Evolutionary conservation across 768 basidiomycete species (phyloP).

Genomic region (Kwoniella pini): DNA sequence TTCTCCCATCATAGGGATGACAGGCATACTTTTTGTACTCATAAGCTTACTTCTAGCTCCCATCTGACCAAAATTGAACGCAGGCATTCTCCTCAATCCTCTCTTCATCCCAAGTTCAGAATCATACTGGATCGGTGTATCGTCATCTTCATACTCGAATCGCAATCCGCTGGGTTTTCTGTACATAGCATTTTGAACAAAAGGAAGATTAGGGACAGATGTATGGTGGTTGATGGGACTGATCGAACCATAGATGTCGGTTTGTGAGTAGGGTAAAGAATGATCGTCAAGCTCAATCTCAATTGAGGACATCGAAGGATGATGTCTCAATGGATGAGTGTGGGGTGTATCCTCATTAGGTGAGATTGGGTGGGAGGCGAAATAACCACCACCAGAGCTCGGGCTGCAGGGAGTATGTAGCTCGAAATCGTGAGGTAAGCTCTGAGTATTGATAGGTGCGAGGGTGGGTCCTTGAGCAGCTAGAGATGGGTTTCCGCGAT

Average conservation of each 20-base stretch:
- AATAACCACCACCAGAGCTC: not conserved
- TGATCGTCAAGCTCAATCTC: conserved; percentile 14
- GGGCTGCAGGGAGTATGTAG: conserved; percentile 8
- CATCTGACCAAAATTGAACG: conserved; percentile 16
- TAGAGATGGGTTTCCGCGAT: not conserved
- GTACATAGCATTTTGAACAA: too few relatives aligned
- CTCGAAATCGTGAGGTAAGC: conserved; percentile 9
- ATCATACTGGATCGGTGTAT: not conserved
- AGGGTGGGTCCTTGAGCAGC: not conserved
- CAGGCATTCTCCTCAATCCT: conserved; percentile 15
- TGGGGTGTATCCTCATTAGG: not conserved
- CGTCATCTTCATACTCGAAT: not conserved
- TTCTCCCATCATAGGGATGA: conserved; percentile 16
- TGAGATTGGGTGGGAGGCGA: not conserved
- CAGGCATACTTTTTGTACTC: conserved; percentile 16
- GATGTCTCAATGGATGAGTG: not conserved
- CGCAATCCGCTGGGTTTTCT: too few relatives aligned
- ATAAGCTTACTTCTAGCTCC: conserved; percentile 5
- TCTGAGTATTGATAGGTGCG: conserved; percentile 7
- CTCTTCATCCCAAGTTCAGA: not conserved
- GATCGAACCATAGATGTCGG: not conserved
- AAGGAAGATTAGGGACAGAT: conserved; percentile 6
- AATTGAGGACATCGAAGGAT: conserved; percentile 1
- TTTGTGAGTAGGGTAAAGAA: not conserved
- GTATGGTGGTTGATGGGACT: conserved; percentile 8